Percentiles rank a stretch among this genome's conserved stretches.
phyloP scores from a whole-genome alignment of 495 filamentous ascomycete species.

The Pseudoneurospora amorphoporcata region DNA sequence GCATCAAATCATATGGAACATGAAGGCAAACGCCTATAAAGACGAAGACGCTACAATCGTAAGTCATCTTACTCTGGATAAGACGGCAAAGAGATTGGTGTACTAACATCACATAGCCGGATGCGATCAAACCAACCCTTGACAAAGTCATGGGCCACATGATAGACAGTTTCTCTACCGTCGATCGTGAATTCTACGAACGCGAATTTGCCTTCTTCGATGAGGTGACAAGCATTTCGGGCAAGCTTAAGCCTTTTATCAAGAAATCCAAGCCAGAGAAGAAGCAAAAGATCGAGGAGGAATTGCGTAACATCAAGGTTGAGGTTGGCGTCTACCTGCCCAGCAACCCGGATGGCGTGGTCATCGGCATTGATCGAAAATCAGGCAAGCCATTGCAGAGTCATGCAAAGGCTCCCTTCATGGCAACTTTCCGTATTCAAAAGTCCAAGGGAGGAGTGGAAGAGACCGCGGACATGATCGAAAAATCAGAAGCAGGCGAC shows the following conservation, averaged over 20 bases:
- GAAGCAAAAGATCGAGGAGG: conserved; percentile 98
- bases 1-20: conserved; percentile 99
- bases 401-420: conserved; percentile 95
- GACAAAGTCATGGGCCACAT: conserved; percentile 83
- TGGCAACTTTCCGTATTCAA: conserved; percentile 96
- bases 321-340: conserved; percentile 96
- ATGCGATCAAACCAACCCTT: conserved; percentile 82
- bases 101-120: conserved; percentile 53
- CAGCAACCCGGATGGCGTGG: conserved; percentile 91
- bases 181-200: conserved; percentile 81
- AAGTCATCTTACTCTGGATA: conserved; percentile 25
- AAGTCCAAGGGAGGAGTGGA: conserved; percentile 52
- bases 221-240: conserved; percentile 89
- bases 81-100: neutral
- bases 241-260: conserved; percentile 88
- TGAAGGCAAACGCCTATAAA: conserved; percentile 97
- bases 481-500: conserved; percentile 26
- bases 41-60: conserved; percentile 87
- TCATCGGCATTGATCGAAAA: conserved; percentile 95
- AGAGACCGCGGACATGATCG: conserved; percentile 35
- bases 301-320: conserved; percentile 90
- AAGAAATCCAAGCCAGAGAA: conserved; percentile 91
- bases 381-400: conserved; percentile 94
- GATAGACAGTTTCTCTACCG: conserved; percentile 65
- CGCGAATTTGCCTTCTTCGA: conserved; percentile 96